A percentile compares a stretch with the other conserved stretches of the same genome.
phyloP scores from a whole-genome alignment of 768 basidiomycete genomes.

The Polyporus arcularius region DNA sequence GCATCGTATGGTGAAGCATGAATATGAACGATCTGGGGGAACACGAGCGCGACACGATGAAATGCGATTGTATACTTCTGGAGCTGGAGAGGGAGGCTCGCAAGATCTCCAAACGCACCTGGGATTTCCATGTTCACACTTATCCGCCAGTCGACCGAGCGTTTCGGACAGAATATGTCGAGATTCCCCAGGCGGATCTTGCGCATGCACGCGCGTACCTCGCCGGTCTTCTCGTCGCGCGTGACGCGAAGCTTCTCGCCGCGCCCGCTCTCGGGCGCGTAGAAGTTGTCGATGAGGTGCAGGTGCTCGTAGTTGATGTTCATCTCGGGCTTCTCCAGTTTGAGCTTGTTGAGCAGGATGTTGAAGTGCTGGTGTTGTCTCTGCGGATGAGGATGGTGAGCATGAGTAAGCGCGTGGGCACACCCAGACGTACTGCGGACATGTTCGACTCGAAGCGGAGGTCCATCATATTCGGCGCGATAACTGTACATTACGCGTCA shows the following conservation, averaged over 20 bases:
- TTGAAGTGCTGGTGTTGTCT: slow-evolving; percentile 89
- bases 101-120: slow-evolving; percentile 46
- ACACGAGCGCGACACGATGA: too few relatives aligned
- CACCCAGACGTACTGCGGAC: slow-evolving; percentile 58
- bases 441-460: slow-evolving; percentile 91
- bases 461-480: slow-evolving; percentile 60
- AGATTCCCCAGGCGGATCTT: slow-evolving; percentile 87
- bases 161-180: slow-evolving; percentile 83
- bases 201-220: slow-evolving; percentile 67
- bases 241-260: slow-evolving; percentile 80
- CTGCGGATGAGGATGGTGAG: slow-evolving; percentile 39
- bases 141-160: slow-evolving; percentile 86
- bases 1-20: neutral
- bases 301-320: slow-evolving; percentile 76
- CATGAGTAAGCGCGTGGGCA: slow-evolving; percentile 1
- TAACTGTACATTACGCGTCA: slow-evolving; percentile 48
- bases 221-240: slow-evolving; percentile 69
- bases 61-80: too few relatives aligned
- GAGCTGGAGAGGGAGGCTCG: too few relatives aligned
- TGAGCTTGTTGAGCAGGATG: slow-evolving; percentile 80
- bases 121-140: slow-evolving; percentile 92
- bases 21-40: too few relatives aligned
- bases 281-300: slow-evolving; percentile 80
- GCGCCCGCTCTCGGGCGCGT: slow-evolving; percentile 41
- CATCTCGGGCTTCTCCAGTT: slow-evolving; percentile 54